Conservation (phyloP, 495 filamentous ascomycete species). For the Neurospora sp. region DNA sequence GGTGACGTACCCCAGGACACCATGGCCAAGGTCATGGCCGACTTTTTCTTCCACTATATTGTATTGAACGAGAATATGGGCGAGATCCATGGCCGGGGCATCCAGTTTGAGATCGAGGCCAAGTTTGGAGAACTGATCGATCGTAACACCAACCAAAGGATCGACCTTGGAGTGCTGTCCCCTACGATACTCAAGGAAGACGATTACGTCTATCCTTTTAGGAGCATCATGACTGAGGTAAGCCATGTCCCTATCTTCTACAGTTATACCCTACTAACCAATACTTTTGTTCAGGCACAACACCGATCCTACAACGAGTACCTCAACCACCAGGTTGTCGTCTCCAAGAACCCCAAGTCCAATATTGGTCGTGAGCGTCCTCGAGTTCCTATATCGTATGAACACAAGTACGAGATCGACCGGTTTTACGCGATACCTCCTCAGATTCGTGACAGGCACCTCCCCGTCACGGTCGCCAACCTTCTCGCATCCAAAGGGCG, state of each 20-base stretch:
- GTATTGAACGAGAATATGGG: conserved; percentile 47
- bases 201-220: conserved; percentile 46
- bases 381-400: conserved; percentile 65
- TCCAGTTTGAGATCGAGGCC: conserved; percentile 84
- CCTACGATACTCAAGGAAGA: conserved; percentile 54
- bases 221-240: conserved; percentile 81
- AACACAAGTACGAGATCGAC: conserved; percentile 71
- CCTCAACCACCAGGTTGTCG: conserved; percentile 58
- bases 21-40: conserved; percentile 54
- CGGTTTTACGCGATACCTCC: conserved; percentile 68
- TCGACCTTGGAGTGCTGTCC: conserved; percentile 51
- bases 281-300: conserved; percentile 46
- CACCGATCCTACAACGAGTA: conserved; percentile 70
- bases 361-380: conserved; percentile 5
- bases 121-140: conserved; percentile 78
- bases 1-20: conserved; percentile 56
- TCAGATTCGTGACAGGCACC: conserved; percentile 27
- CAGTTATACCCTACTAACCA: background rate
- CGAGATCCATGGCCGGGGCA: conserved; percentile 43
- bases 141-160: conserved; percentile 54
- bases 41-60: conserved; percentile 65
- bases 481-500: conserved; percentile 43
- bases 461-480: conserved; percentile 38
- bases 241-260: conserved; percentile 18
- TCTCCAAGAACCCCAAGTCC: conserved; percentile 21